Evolutionary conservation across 2,329 filamentous ascomycete species (phyloP).

Genomic region (Onygenales sp.): DNA sequence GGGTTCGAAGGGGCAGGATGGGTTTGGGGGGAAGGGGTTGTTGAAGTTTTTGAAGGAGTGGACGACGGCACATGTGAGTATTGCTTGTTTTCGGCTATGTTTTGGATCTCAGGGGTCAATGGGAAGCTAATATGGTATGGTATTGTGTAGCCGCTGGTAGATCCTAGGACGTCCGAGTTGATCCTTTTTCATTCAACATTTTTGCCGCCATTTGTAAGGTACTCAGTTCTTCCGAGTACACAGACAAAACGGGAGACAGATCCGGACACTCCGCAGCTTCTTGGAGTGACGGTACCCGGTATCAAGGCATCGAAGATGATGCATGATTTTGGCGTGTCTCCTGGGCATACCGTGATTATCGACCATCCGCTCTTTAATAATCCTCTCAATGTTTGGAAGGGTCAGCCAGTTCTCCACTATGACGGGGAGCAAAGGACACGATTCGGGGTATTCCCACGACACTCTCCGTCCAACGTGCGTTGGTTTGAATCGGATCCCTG

Average conservation of each 20-base stretch:
- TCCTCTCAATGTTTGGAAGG: constrained; percentile 24
- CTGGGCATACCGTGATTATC: constrained; percentile 54
- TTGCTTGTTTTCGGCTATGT: not conserved
- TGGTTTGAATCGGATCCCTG: constrained; percentile 63
- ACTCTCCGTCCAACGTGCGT: constrained; percentile 45
- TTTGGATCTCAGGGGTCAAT: not conserved
- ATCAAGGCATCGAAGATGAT: constrained; percentile 60
- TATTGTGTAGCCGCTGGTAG: constrained; percentile 50
- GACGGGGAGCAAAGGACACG: constrained; percentile 48
- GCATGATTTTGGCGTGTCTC: constrained; percentile 65
- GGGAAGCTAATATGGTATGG: too few relatives aligned
- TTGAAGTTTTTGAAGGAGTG: not conserved
- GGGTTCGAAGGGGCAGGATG: constrained; percentile 17
- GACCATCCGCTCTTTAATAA: constrained; percentile 59
- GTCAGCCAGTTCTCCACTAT: constrained; percentile 52
- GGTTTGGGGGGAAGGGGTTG: not conserved
- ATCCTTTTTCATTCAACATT: constrained; percentile 60
- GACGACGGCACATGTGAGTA: not conserved
- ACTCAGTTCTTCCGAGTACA: constrained; percentile 47
- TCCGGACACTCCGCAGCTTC: constrained; percentile 20
- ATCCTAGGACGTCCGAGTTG: constrained; percentile 55
- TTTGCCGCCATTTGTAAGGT: constrained; percentile 55
- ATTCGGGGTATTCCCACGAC: constrained; percentile 59
- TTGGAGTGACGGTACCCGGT: constrained; percentile 52
- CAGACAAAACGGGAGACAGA: constrained; percentile 15